Base-by-base conservation (phyloP, 306 rosid species). In the Leucaena leucocephala region DNA sequence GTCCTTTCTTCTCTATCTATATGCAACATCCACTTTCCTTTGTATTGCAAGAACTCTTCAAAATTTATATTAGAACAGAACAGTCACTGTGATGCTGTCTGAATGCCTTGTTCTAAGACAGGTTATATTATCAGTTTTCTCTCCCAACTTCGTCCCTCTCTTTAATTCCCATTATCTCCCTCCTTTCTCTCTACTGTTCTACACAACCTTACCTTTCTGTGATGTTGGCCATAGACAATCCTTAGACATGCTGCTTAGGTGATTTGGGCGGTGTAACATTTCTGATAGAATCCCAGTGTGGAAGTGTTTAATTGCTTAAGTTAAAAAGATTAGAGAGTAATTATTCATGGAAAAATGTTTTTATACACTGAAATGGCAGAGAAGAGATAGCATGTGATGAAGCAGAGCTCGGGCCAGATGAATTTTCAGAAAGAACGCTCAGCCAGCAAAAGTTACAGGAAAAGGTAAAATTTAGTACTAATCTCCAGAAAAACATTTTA, bases 361-460 rank as follows among this genome's bases (percentile, higher is more conserved):
- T 82, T 71, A 46, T 76, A 52, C 66, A 52, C 7, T 78, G 72
- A 63, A 72, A 74, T 82, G 80, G 66, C 80, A 92, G 97, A 81
- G 98, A 94, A 84, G 98, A 92, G 86, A 81, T 86, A 86, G 94
- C 94, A 33, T 92, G 98, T 44, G 97, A 94, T 82, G 97, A 94
- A 85, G 98, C 97, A 35, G 92, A 90, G 78, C 94, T 94, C 76
- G 93, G 87, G 77, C 84, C 90, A 36, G 89, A 87, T 42, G 97
- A 88, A 71, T 92, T 88, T 85, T 68, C 85, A 16, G 94, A 87
- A 85, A 90, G 84, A 88, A 79, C 88, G 85, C 40, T 0, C 59
- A 58, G 65, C 61, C 97, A 87, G 75, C 84, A 87, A 49, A 84
- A 78, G 66, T 83, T 89, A 59, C 88, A 87, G 75, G 88, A 89